Conservation (phyloP, 352 stramenopile species). For the Pythium aquatile region DNA sequence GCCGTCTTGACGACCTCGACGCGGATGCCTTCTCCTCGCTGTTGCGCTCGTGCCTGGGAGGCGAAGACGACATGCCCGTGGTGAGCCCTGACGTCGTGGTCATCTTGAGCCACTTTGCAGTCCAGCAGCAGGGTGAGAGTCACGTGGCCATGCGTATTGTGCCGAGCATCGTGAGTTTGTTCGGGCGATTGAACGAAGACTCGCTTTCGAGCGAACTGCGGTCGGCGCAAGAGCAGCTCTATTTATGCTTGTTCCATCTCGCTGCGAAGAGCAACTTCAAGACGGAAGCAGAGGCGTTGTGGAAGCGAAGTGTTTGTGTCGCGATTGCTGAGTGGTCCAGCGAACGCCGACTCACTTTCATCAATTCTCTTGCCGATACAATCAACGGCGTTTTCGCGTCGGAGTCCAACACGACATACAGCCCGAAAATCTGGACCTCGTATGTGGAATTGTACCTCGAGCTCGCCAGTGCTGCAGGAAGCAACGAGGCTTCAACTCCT, state of each 20-base stretch:
- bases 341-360: constrained; percentile 32
- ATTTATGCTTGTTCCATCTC: constrained; percentile 57
- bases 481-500: constrained; percentile 6
- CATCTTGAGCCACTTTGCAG: constrained; percentile 68
- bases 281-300: constrained; percentile 46
- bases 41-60: constrained; percentile 55
- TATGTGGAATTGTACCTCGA: constrained; percentile 28
- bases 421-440: constrained; percentile 23
- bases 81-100: constrained; percentile 69
- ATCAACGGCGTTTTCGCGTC: constrained; percentile 40
- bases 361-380: constrained; percentile 45
- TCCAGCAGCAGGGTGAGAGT: constrained; percentile 48
- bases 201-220: constrained; percentile 50
- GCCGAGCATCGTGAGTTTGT: constrained; percentile 54
- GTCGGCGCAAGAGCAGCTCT: constrained; percentile 53
- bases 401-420: constrained; percentile 4
- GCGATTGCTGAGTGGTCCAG: constrained; percentile 43
- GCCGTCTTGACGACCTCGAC: constrained; percentile 65
- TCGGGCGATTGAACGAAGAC: constrained; percentile 36
- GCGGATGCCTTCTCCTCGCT: constrained; percentile 45
- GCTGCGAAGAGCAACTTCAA: constrained; percentile 51
- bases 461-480: background rate
- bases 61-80: constrained; percentile 38
- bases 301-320: constrained; percentile 37
- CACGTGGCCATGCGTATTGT: constrained; percentile 57